Base-by-base conservation (phyloP, 2,329 filamentous ascomycete species). In the Phialocephala subalpina region DNA sequence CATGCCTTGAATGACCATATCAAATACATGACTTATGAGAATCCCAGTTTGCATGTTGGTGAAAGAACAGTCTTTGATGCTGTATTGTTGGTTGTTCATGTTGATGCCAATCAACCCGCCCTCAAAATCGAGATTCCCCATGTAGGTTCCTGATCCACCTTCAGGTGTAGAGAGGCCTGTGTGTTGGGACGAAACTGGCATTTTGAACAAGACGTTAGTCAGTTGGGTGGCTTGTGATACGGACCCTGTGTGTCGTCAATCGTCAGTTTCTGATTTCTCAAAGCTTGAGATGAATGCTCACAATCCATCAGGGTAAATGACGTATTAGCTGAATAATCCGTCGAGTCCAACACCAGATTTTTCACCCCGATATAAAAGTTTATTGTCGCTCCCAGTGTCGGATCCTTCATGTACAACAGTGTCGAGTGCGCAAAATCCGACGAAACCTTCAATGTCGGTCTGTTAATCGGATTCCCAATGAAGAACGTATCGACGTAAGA, bases 361-460 rank as follows among this genome's bases (percentile, higher is more conserved):
- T 87, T 82, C 64, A 92, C 83, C 69, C 88, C 86, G 49, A 88
- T 82, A 73, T 83, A 89, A 77, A 92, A 92, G 11, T 89, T 85
- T 70, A 86, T 88, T 76, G 93, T 90, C 79, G 93, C 92, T 73
- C 87, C 88, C 79, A 88, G 92, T 86, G 87, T 91, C 6, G 58
- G 52, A 27, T 64, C 40, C 45, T 49, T 35, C 2, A 92, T 84
- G 77, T 97, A 94, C 68, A 97, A 90, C 55, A 98, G 87, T 47
- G 91, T 94, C 82, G 97, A 94, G 60, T 94, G 94, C 3, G 82
- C 71, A 75, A 98, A 98, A 73, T 82, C 82, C 49, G 88, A 76
- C 0, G 87, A 78, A 2, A 91, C 91, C 81, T 94, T 93, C 78
- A 97, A 82, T 0, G 89, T 89, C 0, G 95, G 93, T 7, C 90